Base-by-base conservation (phyloP, 495 filamentous ascomycete genomes). In the Alectoria sarmentosa region DNA sequence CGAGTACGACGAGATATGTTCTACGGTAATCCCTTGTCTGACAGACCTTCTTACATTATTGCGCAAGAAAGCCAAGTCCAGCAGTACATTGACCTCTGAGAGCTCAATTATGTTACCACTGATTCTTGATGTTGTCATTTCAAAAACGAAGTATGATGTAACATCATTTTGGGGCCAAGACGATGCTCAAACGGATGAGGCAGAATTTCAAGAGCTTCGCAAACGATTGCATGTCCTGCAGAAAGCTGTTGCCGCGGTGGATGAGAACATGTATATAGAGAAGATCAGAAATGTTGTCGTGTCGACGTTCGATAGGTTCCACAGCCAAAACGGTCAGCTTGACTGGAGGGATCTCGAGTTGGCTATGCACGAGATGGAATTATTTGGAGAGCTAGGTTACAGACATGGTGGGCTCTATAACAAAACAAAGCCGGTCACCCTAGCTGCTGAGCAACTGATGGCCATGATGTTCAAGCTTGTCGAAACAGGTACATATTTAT, bases 1-100 rank as follows among this genome's bases (percentile, higher is more conserved):
- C 72, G 92, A 99, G 75, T 99, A 91, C 70, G 94, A 99, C 74
- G 94, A 99, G 73, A 86, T 98, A 65, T 97, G 93, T 76, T 93
- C 92, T 48, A 93, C 90, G 10, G 90, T 97, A 62, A 95, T 98
- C 66, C 87, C 91, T 21, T 91, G 89, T 52, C 84, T 96, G 46
- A 93, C 88, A 42, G 94, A 99, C 67, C 82, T 97, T 57, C 82
- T 99, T 56, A 88, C 88, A 56, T 90, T 92, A 73, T 83, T 96
- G 61, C 86, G 94, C 17, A 96, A 90, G 73, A 79, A 90, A 17
- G 78, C 86, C 57, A 89, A 85, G 70, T 65, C 72, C 26, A 83
- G 80, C 57, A 79, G 80, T 52, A 79, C 81, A 17, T 75, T 93
- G 30, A 83, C 87, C 11, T 73, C 82, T 41, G 82, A 85, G 42